phyloP scores from a whole-genome alignment of 177 flowering plant genomes.

The Vitis hybrid region DNA sequence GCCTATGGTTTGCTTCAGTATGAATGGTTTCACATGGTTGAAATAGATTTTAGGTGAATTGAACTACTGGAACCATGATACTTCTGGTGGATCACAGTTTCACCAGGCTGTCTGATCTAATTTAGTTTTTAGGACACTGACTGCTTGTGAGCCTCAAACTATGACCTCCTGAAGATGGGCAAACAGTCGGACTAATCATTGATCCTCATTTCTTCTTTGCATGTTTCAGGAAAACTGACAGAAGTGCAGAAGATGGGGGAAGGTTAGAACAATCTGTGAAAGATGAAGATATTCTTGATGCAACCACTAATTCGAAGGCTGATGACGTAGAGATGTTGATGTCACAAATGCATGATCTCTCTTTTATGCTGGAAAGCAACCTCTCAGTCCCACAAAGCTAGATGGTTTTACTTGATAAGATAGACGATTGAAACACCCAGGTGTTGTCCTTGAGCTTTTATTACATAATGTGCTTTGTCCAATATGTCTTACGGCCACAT shows the following conservation, averaged over 20 bases:
- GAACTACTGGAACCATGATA: no score
- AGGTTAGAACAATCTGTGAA: not conserved
- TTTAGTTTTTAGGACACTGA: no score
- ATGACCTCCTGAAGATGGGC: no score
- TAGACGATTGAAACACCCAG: slow-evolving; percentile 9
- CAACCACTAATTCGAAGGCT: slow-evolving; percentile 12
- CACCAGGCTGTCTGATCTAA: no score
- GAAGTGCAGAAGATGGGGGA: slow-evolving; percentile 16
- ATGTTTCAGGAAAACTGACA: slow-evolving; percentile 25
- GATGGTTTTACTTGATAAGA: slow-evolving; percentile 18
- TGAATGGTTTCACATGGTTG: no score
- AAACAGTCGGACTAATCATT: not conserved
- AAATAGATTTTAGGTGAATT: no score
- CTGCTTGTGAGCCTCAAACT: no score
- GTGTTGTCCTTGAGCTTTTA: not conserved
- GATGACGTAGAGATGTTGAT: slow-evolving; percentile 44
- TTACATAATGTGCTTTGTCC: not conserved
- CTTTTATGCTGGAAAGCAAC: slow-evolving; percentile 69
- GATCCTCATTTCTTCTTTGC: slow-evolving; percentile 7
- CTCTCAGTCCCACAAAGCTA: slow-evolving; percentile 51
- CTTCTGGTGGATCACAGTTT: no score
- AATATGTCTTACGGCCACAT: not conserved
- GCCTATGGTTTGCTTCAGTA: no score
- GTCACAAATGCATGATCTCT: slow-evolving; percentile 84
- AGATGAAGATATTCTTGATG: slow-evolving; percentile 4